Percentiles rank a stretch among this genome's conserved stretches.
Conservation (phyloP, 2,329 filamentous ascomycete genomes). For the Xylariaceae sp. region DNA sequence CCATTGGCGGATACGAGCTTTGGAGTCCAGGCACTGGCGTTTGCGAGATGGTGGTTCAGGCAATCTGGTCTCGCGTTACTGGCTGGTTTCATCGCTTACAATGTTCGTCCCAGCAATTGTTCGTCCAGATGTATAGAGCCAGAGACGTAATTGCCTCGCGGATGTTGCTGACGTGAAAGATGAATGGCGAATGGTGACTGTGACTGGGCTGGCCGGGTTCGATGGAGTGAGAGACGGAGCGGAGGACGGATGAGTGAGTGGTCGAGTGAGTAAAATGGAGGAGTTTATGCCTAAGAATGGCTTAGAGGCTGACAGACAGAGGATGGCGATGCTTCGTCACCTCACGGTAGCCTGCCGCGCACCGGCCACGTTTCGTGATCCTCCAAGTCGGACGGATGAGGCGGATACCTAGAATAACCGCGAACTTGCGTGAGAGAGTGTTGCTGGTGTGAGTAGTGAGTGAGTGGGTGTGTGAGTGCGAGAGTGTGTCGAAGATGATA, state of each 20-base stretch:
- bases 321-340: constrained; percentile 19
- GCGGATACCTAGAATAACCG: constrained; percentile 6
- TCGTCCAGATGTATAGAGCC: constrained; percentile 1
- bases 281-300: constrained; percentile 2
- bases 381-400: constrained; percentile 5
- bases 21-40: background rate
- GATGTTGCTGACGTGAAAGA: constrained; percentile 11
- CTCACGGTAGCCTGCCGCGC: constrained; percentile 13
- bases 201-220: too few relatives aligned
- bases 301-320: constrained; percentile 1
- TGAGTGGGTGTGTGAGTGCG: background rate
- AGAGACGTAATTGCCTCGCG: constrained; percentile 14
- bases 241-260: background rate
- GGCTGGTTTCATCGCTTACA: background rate
- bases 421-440: background rate
- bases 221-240: too few relatives aligned
- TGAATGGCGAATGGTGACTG: too few relatives aligned
- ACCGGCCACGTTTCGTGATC: background rate
- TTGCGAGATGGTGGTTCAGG: background rate
- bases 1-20: constrained; percentile 12
- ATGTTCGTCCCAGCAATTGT: background rate
- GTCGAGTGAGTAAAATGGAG: background rate
- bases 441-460: background rate
- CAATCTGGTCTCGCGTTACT: background rate
- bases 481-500: background rate